A percentile compares a stretch with the other conserved stretches of the same genome.
Conservation (phyloP, 2,329 filamentous ascomycete genomes). For the Ophiobolus disseminans region DNA sequence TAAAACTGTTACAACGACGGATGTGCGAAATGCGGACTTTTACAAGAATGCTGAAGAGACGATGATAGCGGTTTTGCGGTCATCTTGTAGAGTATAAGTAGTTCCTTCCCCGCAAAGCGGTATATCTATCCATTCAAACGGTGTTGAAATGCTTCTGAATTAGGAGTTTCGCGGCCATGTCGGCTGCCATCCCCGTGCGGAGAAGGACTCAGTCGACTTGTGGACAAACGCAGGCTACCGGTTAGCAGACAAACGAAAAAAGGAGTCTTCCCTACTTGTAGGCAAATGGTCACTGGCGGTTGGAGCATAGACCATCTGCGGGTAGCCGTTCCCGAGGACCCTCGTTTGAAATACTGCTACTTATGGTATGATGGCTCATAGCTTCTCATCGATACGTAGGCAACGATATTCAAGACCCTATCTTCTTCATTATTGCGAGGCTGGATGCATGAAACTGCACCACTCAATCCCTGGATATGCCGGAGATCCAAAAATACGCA, state of each 20-base stretch:
- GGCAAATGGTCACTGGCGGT: not conserved
- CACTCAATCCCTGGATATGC: no score
- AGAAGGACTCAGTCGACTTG: slow-evolving; percentile 7
- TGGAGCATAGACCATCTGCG: not conserved
- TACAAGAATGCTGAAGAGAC: no score
- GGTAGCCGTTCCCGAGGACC: not conserved
- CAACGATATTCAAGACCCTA: no score
- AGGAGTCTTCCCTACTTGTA: no score
- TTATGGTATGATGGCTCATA: not conserved
- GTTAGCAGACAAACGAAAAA: not conserved
- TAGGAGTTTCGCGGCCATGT: slow-evolving; percentile 12
- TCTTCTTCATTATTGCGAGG: no score
- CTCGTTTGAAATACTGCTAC: not conserved
- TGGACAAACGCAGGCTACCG: slow-evolving; percentile 14
- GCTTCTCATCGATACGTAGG: no score
- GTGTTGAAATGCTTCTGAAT: slow-evolving; percentile 6
- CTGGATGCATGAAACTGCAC: no score
- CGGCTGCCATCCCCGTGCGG: slow-evolving; percentile 18
- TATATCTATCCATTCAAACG: slow-evolving; percentile 18
- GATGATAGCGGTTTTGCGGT: no score
- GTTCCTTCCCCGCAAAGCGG: slow-evolving; percentile 7
- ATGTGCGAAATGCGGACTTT: no score
- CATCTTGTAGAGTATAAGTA: slow-evolving; percentile 2
- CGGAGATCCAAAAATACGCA: no score
- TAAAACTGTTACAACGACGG: no score